Conservation (phyloP, 345 rosid species). For the Firmiana major region DNA sequence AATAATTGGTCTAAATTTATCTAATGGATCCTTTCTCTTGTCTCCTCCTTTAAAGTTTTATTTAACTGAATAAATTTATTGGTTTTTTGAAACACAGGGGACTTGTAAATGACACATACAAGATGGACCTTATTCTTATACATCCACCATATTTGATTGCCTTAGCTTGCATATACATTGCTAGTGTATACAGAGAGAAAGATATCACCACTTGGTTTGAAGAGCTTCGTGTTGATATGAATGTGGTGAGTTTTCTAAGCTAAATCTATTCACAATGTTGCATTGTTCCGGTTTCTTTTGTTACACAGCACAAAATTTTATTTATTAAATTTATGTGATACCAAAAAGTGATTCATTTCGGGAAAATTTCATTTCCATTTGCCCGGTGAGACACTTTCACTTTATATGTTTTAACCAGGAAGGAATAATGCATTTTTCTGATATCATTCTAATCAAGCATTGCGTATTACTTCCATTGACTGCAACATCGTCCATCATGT, state of each 20-base stretch:
- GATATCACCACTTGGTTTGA: slow-evolving; percentile 93
- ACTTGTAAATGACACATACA: slow-evolving; percentile 90
- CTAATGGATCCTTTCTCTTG: slow-evolving; percentile 7
- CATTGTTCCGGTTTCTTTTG: not conserved
- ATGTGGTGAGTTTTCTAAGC: slow-evolving; percentile 54
- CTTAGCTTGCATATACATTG: slow-evolving; percentile 87
- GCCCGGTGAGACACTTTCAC: not conserved
- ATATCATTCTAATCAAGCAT: not conserved
- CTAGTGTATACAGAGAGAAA: slow-evolving; percentile 68
- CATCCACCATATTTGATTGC: slow-evolving; percentile 90
- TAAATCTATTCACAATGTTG: not conserved
- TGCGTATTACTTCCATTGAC: not conserved
- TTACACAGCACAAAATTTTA: not conserved
- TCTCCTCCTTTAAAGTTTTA: not conserved
- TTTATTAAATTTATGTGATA: not conserved
- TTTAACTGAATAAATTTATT: not conserved
- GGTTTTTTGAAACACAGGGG: slow-evolving; percentile 59
- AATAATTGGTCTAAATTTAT: not conserved
- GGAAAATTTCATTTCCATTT: not conserved
- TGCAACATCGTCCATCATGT: not conserved
- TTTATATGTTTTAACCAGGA: not conserved
- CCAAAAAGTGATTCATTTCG: not conserved
- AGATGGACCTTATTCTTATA: slow-evolving; percentile 85
- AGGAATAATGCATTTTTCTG: slow-evolving; percentile 3
- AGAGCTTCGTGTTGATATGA: slow-evolving; percentile 97